Conservation (phyloP, 108 stramenopile genomes). For the Cyclostephanos invisitatus region DNA sequence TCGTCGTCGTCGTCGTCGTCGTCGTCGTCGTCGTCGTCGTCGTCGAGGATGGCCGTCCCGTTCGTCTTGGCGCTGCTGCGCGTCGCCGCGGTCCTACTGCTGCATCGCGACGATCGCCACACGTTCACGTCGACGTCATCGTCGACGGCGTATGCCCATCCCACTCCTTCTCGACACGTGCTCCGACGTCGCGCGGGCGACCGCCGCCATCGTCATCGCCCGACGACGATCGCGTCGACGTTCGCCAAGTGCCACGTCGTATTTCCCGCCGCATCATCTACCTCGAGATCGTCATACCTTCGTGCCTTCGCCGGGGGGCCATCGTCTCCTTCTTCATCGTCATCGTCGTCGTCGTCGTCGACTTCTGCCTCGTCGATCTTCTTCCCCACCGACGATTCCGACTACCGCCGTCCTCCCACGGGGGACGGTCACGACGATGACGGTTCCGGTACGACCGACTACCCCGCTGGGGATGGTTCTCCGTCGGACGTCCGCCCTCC, state of each 20-base stretch:
- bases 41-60: constrained; percentile 81
- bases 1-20: no score
- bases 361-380: constrained; percentile 82
- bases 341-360: constrained; percentile 90
- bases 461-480: no score
- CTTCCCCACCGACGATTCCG: constrained; percentile 32
- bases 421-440: background rate
- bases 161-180: no score
- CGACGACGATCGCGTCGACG: no score
- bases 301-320: constrained; percentile 8
- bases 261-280: no score
- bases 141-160: background rate
- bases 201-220: no score
- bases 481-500: no score
- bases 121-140: background rate
- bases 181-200: no score
- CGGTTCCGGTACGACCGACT: no score
- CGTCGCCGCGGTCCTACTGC: constrained; percentile 82
- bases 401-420: constrained; percentile 2
- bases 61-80: constrained; percentile 89
- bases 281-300: background rate
- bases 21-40: constrained; percentile 32
- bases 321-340: constrained; percentile 78
- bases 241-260: no score
- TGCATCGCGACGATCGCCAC: background rate